Evolutionary conservation across 176 grass and related monocot genomes (phyloP).

Genomic region (Eremochloa ophiuroides): DNA sequence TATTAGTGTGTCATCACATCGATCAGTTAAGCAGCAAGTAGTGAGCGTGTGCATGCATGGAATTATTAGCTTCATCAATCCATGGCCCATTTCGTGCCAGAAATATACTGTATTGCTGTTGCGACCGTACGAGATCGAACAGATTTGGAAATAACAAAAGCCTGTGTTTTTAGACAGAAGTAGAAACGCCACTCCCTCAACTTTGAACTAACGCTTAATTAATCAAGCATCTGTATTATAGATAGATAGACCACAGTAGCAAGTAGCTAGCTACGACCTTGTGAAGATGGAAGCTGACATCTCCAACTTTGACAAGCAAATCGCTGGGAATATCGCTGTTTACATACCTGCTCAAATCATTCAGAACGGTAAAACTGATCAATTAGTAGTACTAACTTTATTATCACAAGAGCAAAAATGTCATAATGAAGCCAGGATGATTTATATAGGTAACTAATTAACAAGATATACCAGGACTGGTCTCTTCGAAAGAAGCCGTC

Average conservation of each 20-base stretch:
- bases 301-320: conserved; percentile 78
- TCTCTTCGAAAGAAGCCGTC: conserved; percentile 77
- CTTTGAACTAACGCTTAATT: no score
- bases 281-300: conserved; percentile 90
- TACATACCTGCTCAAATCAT: conserved; percentile 52
- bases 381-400: not conserved
- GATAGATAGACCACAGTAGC: no score
- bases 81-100: no score
- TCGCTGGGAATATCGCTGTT: conserved; percentile 95
- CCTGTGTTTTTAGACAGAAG: no score
- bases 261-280: conserved; percentile 44
- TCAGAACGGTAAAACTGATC: not conserved
- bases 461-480: conserved; percentile 72
- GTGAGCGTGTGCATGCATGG: not conserved
- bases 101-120: no score
- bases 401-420: not conserved
- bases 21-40: no score
- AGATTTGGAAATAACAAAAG: no score
- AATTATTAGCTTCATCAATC: not conserved
- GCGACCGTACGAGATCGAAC: no score
- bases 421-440: not conserved
- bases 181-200: no score
- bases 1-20: not conserved
- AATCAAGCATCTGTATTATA: no score
- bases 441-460: not conserved